Evolutionary conservation across 495 filamentous ascomycete genomes (phyloP).

Genomic region (Xylaria grammica): DNA sequence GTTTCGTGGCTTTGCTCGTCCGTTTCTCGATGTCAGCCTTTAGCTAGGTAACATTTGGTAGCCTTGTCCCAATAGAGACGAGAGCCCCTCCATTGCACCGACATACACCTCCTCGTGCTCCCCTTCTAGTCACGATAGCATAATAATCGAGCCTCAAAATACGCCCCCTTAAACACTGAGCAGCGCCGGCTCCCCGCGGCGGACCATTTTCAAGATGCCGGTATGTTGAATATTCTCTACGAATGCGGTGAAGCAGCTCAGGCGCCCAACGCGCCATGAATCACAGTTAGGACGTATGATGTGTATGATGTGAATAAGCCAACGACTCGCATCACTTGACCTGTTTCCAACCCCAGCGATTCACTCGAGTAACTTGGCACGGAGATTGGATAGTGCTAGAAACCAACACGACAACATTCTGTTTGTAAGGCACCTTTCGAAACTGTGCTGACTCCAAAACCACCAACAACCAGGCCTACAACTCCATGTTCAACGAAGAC

Average conservation of each 20-base stretch:
- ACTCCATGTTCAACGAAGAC: constrained; percentile 90
- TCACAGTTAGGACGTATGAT: not conserved
- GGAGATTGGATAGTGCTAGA: not conserved
- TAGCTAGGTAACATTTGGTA: not conserved
- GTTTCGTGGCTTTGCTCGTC: no score
- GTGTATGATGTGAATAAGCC: not conserved
- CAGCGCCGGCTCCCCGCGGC: constrained; percentile 22
- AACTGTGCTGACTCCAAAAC: not conserved
- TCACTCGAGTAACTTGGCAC: no score
- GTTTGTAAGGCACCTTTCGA: no score
- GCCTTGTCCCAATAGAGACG: constrained; percentile 13
- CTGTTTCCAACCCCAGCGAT: not conserved
- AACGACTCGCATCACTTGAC: not conserved
- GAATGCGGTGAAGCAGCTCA: not conserved
- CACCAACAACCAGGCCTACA: constrained; percentile 70
- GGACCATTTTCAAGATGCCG: constrained; percentile 38
- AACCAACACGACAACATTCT: not conserved
- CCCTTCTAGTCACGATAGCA: not conserved
- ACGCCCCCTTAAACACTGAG: not conserved
- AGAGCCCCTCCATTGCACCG: constrained; percentile 17
- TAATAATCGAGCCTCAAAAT: constrained; percentile 1
- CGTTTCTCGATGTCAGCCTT: constrained; percentile 5
- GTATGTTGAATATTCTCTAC: constrained; percentile 25
- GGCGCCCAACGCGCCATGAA: not conserved
- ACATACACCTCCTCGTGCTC: not conserved